phyloP scores from a whole-genome alignment of 768 basidiomycete genomes.

The Suillus hirtellus region DNA sequence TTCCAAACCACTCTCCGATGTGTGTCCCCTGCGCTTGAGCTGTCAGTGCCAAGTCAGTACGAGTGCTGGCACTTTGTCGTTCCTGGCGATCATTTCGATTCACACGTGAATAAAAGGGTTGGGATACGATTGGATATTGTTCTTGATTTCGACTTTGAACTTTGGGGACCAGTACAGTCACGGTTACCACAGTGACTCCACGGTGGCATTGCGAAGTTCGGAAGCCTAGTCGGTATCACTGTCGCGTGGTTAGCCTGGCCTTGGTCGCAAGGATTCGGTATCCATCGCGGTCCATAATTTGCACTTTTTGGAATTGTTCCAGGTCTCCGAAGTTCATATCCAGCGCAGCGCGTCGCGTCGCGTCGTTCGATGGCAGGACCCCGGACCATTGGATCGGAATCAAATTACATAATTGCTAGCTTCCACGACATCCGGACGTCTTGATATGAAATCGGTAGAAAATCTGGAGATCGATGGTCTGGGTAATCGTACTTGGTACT shows the following conservation, averaged over 20 bases:
- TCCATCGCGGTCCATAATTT: conserved; percentile 1
- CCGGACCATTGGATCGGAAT: background rate
- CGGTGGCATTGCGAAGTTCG: background rate
- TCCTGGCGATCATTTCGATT: conserved; percentile 5
- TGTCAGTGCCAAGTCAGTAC: background rate
- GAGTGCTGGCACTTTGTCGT: conserved; percentile 6
- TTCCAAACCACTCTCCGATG: background rate
- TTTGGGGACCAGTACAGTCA: background rate
- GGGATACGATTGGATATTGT: background rate
- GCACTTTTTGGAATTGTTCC: background rate
- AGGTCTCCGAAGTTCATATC: background rate
- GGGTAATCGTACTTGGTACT: background rate
- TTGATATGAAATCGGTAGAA: background rate
- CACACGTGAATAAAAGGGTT: background rate
- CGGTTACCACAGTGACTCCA: background rate
- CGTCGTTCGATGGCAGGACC: background rate
- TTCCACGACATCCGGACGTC: conserved; percentile 4
- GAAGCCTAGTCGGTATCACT: background rate
- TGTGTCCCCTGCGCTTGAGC: background rate
- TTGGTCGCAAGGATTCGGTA: background rate
- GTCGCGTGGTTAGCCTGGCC: background rate
- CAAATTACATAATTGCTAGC: background rate
- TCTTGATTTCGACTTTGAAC: background rate
- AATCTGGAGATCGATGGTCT: background rate
- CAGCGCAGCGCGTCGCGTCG: background rate